Base-by-base conservation (phyloP, 139 green algal species). In the Micromonas commoda region DNA sequence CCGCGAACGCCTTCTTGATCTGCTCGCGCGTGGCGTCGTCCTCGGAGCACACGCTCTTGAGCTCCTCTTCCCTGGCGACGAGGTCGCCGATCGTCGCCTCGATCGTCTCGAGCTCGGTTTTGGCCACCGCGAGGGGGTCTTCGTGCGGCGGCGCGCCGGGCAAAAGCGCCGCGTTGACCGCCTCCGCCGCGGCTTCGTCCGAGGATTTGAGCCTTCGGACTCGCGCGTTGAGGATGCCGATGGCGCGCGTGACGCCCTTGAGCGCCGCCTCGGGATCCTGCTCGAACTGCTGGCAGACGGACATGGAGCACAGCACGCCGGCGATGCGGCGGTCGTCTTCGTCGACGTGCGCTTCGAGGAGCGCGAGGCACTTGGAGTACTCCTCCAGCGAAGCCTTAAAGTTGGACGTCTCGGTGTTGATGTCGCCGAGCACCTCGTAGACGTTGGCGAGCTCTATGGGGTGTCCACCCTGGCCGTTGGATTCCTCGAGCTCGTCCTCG, bases 381-480 rank as follows among this genome's bases (percentile, higher is more conserved):
- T 75, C 68, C 26, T 38, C 33, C 20, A 75, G 24, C n/a, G 68
- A 35, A 2, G 68, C 68, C 1, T 75, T 37, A 24, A 75, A 75
- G 2, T 75, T 38, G 19, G 68, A 60, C 19, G 60, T 35, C 37
- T 75, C 68, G 21, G 23, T 60, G 29, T 75, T 75, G 2, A 75
- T 53, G 23, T 75, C 68, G 6, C 68, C 68, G 37, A 75, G 35
- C 23, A 21, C 61, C 68, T 75, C 68, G 2, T 53, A 63, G 1
- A 75, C 68, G 21, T 60, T 29, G 6, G 68, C 68, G 37, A 75
- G 37, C 38, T 75, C 68, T 6, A 75, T 6, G 19, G 68, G 37
- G 6, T 34, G 24, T 65, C 28, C 54, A 31, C 28, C 28, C n/a
- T 65, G n/a, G 33, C 34, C 66, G 32, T 53, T 52, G 2, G 64